Conservation (phyloP, 139 green algal genomes). For the Desmodesmus armatus region DNA sequence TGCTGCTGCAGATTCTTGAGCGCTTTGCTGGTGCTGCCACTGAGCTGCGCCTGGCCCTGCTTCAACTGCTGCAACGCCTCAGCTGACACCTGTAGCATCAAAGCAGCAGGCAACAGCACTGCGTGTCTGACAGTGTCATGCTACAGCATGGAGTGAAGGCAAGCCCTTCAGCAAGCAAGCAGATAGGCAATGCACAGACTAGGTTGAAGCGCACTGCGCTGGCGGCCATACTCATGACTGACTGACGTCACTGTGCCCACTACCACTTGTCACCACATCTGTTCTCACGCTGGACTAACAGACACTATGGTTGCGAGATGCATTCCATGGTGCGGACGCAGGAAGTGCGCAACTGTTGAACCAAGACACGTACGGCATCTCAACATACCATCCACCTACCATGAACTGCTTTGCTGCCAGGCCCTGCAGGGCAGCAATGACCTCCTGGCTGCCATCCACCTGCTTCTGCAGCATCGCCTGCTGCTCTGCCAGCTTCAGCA, state of each 20-base stretch:
- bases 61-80: constrained; percentile 36
- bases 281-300: background rate
- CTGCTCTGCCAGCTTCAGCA: constrained; percentile 16
- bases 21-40: constrained; percentile 5
- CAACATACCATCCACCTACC: background rate
- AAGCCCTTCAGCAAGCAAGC: background rate
- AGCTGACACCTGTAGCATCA: background rate
- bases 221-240: background rate
- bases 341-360: too few species aligned
- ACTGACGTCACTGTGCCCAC: background rate
- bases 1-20: background rate
- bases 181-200: background rate
- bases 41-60: constrained; percentile 4
- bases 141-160: background rate
- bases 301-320: background rate
- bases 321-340: background rate
- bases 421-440: constrained; percentile 18
- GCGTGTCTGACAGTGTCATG: background rate
- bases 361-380: background rate
- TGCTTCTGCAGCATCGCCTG: constrained; percentile 22
- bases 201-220: too few species aligned
- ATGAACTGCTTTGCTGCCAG: constrained; percentile 32
- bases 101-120: background rate
- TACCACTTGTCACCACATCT: background rate
- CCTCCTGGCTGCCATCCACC: constrained; percentile 27